These are phyloP conservation scores for Sporobolomyces pararoseus DNA, from an alignment of 768 basidiomycete genomes.

Conservation along the genomic window DNA sequence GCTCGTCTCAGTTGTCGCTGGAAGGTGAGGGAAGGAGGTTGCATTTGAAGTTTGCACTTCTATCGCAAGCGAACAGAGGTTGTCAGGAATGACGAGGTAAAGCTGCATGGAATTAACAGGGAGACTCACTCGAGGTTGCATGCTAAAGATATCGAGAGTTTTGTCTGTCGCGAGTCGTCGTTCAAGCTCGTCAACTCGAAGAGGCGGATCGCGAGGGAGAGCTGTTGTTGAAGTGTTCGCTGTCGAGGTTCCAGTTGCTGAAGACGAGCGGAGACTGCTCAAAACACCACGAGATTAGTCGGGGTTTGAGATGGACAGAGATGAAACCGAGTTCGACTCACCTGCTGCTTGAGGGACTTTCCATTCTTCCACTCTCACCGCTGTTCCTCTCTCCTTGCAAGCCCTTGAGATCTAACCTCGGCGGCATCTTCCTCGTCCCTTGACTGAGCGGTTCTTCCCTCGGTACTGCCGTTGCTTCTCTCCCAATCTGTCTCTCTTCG, in stretches of 20 bases:
- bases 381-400: slow-evolving; percentile 7
- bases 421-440: neutral
- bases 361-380: neutral
- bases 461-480: neutral
- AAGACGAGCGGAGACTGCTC: slow-evolving; percentile 27
- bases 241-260: slow-evolving; percentile 29
- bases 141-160: slow-evolving; percentile 89
- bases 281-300: no score
- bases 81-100: slow-evolving; percentile 13
- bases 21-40: slow-evolving; percentile 71
- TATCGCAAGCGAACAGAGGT: slow-evolving; percentile 47
- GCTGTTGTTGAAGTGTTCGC: slow-evolving; percentile 50
- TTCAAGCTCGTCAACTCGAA: slow-evolving; percentile 73
- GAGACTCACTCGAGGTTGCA: slow-evolving; percentile 74
- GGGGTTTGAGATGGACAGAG: no score
- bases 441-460: neutral
- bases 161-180: slow-evolving; percentile 67
- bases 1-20: slow-evolving; percentile 71
- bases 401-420: slow-evolving; percentile 12
- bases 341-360: slow-evolving; percentile 26
- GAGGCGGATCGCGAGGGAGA: slow-evolving; percentile 42
- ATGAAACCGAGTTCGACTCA: no score
- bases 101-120: slow-evolving; percentile 4
- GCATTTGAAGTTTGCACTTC: slow-evolving; percentile 87
- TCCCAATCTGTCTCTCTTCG: neutral